Conservation (phyloP, 495 filamentous ascomycete genomes). For the Cercophora samala region DNA sequence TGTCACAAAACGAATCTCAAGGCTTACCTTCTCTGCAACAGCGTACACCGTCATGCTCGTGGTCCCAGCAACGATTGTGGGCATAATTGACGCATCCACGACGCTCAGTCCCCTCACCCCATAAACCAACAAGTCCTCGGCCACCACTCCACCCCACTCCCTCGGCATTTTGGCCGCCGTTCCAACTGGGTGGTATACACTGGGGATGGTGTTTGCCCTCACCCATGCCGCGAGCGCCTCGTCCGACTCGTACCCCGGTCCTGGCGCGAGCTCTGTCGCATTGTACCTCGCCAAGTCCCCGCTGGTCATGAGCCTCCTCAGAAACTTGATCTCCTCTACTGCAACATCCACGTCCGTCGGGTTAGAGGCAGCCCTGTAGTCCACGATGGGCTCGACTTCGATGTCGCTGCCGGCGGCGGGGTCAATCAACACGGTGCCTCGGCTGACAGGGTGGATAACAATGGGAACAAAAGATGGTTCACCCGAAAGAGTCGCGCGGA, state of each 20-base stretch:
- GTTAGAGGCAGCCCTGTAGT: slow-evolving; percentile 43
- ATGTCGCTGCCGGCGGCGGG: slow-evolving; percentile 21
- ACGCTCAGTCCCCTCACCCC: slow-evolving; percentile 36
- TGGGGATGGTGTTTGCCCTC: slow-evolving; percentile 26
- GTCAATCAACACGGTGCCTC: slow-evolving; percentile 46
- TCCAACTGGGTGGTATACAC: slow-evolving; percentile 39
- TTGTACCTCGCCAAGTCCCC: slow-evolving; percentile 1
- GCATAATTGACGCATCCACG: slow-evolving; percentile 44
- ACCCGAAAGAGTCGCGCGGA: slow-evolving; percentile 14
- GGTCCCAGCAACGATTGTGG: slow-evolving; percentile 32
- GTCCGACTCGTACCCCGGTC: slow-evolving; percentile 25
- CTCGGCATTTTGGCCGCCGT: slow-evolving; percentile 46
- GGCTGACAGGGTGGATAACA: slow-evolving; percentile 40
- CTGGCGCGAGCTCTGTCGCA: slow-evolving; percentile 31
- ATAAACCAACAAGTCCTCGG: slow-evolving; percentile 38
- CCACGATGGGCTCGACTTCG: slow-evolving; percentile 38
- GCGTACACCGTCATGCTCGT: slow-evolving; percentile 41
- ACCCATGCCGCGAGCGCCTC: slow-evolving; percentile 30
- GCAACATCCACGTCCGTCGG: slow-evolving; percentile 41
- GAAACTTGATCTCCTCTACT: slow-evolving; percentile 36
- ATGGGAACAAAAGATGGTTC: slow-evolving; percentile 33
- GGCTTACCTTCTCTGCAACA: slow-evolving; percentile 35
- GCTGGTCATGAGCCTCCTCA: slow-evolving; percentile 34
- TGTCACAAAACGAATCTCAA: neutral
- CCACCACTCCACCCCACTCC: slow-evolving; percentile 49